Percentiles rank a stretch among this genome's conserved stretches.
These are phyloP conservation scores for Rhodotorula sp. DNA, from an alignment of 1,284 basidiomycete genomes.

Conservation along the genomic window DNA sequence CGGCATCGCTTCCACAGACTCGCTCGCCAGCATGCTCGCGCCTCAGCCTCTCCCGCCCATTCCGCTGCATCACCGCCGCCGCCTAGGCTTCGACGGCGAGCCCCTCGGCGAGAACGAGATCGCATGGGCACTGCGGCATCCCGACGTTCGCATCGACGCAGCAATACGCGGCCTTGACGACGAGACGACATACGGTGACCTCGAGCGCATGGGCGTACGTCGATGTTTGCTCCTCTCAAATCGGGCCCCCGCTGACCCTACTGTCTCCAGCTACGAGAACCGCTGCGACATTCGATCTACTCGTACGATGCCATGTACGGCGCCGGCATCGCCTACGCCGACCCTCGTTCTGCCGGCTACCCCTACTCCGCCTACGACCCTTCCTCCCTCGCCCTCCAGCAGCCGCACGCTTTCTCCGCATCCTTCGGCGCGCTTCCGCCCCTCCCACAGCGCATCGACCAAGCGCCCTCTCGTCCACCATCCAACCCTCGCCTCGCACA, in stretches of 20 bases:
- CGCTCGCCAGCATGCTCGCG: conserved; percentile 39
- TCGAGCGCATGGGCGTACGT: conserved; percentile 46
- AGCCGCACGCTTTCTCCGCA: not conserved
- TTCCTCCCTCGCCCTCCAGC: not conserved
- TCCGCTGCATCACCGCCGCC: conserved; percentile 39
- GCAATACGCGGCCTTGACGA: conserved; percentile 40
- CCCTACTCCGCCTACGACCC: conserved; percentile 22
- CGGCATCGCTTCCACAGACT: conserved; percentile 12
- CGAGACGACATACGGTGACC: conserved; percentile 38
- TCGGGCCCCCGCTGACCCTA: not conserved
- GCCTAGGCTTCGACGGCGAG: conserved; percentile 40
- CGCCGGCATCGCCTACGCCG: conserved; percentile 2
- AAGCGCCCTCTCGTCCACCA: not conserved
- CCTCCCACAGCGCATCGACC: not conserved
- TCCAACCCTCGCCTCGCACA: conserved; percentile 9
- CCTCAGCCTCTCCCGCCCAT: conserved; percentile 36
- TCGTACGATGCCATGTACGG: conserved; percentile 13
- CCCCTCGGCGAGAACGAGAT: conserved; percentile 43
- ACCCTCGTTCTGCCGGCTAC: conserved; percentile 9
- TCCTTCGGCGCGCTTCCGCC: conserved; percentile 11
- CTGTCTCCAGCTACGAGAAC: conserved; percentile 27
- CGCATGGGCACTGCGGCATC: conserved; percentile 40
- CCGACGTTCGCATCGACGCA: conserved; percentile 30
- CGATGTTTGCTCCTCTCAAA: not conserved
- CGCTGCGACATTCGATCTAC: conserved; percentile 9